Conservation (phyloP, 139 green algal species). For the Micromonas pusilla region DNA sequence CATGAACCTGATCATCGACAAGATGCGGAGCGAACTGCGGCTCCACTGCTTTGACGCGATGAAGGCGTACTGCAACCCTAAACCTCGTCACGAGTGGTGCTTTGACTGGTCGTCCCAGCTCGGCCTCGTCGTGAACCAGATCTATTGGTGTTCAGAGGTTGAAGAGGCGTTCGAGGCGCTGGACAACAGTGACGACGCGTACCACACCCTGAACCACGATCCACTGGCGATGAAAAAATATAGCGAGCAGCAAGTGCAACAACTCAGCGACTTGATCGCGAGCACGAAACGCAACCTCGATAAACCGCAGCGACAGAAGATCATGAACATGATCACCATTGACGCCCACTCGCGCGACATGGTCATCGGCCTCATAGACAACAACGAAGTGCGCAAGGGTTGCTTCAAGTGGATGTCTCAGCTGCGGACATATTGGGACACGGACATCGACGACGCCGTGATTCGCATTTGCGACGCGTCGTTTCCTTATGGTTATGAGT, state of each 20-base stretch:
- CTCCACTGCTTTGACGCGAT: slow-evolving; percentile 54
- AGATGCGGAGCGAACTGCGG: slow-evolving; percentile 79
- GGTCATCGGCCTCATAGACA: slow-evolving; percentile 45
- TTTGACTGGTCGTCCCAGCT: slow-evolving; percentile 80
- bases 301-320: slow-evolving; percentile 58
- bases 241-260: slow-evolving; percentile 75
- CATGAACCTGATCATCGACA: slow-evolving; percentile 73
- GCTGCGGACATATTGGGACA: slow-evolving; percentile 72
- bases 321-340: slow-evolving; percentile 83
- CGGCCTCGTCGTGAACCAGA: slow-evolving; percentile 85
- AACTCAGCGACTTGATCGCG: slow-evolving; percentile 77
- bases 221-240: slow-evolving; percentile 65
- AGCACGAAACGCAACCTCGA: slow-evolving; percentile 52
- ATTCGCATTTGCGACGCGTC: slow-evolving; percentile 70
- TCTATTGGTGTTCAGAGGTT: slow-evolving; percentile 82
- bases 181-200: slow-evolving; percentile 50
- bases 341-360: slow-evolving; percentile 74
- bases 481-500: slow-evolving; percentile 78
- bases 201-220: no score
- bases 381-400: slow-evolving; percentile 43
- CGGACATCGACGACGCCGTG: slow-evolving; percentile 52
- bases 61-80: slow-evolving; percentile 59
- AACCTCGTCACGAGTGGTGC: slow-evolving; percentile 68
- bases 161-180: slow-evolving; percentile 66
- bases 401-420: slow-evolving; percentile 73